A percentile compares a stretch with the other conserved stretches of the same genome.
Evolutionary conservation across 352 stramenopile species (phyloP).

Genomic region (Elongisporangium anandrum): DNA sequence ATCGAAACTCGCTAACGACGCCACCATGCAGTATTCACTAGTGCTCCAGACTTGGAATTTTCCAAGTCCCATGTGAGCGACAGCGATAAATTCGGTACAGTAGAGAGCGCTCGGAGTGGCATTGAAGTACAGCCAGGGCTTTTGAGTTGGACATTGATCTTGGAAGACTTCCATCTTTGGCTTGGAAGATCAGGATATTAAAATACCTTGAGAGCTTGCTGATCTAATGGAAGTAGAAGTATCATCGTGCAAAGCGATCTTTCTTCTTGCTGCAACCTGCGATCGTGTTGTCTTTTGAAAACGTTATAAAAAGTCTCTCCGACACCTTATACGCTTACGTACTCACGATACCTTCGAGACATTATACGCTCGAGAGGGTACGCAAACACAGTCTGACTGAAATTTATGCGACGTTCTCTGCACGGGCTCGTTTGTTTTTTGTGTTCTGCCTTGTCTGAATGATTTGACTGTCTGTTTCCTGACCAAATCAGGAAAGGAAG

Average conservation of each 20-base stretch:
- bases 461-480: neutral
- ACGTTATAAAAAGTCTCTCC: neutral
- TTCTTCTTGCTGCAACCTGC: too few species aligned
- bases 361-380: neutral
- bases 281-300: too few species aligned
- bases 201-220: neutral
- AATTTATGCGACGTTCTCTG: neutral
- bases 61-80: too few species aligned
- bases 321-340: neutral
- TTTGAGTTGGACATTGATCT: too few species aligned
- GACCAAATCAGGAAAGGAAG: neutral
- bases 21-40: too few species aligned
- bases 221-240: too few species aligned
- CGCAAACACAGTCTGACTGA: neutral
- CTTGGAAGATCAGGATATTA: neutral
- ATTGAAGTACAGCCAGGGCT: neutral
- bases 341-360: neutral
- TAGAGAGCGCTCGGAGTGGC: neutral
- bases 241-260: neutral
- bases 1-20: too few species aligned
- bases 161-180: too few species aligned
- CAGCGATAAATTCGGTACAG: neutral
- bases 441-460: neutral
- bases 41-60: too few species aligned
- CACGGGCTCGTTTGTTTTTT: neutral